Base-by-base conservation (phyloP, 352 stramenopile genomes). In the Halophytophthora batemanensis region DNA sequence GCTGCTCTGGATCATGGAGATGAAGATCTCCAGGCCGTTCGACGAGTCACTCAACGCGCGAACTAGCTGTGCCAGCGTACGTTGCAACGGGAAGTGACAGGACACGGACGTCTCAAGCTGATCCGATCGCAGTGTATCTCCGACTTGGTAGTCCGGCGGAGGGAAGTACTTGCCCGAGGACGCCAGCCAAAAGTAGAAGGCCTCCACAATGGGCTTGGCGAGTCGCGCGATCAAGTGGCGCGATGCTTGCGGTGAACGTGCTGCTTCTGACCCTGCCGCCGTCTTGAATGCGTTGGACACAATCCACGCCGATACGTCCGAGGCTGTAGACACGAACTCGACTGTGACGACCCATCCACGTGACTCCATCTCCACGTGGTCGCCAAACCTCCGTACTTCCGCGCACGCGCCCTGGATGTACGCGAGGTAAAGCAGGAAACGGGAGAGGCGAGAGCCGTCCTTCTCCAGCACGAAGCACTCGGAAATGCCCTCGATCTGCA, bases 401-500 rank as follows among this genome's bases (percentile, higher is more conserved):
- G 76, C 74, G 39, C 76, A 87, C 19, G 83, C 81, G 6, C 81
- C 79, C 75, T 92, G 81, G 12, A 90, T 74, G 36, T 86, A 90
- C 3, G 74, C 70, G 40, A 92, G 53, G 49, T 90, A 92, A 17
- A 90, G 53, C 54, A 92, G 56, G 51, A 90, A 92, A 13, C 71
- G 64, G 19, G 77, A 67, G 22, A 86, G 67, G 11, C 73, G 59
- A 21, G 62, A 64, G 2, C 81, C 78, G 39, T 69, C 72, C 45
- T 87, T 84, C 21, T 85, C 72, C 36, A 81, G 53, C 14, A 97
- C 80, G 69, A 98, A 98, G 18, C 64, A 65, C 39, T 92, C 78
- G 0, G 81, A 88, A 58, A 98, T 97, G n/a, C 94, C 94, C 48
- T 97, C 83, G 19, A 99, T 98, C 68, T 98, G 98, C 12, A 99